Base-by-base conservation (phyloP, 768 basidiomycete species). In the Fistulinella prunicolor region DNA sequence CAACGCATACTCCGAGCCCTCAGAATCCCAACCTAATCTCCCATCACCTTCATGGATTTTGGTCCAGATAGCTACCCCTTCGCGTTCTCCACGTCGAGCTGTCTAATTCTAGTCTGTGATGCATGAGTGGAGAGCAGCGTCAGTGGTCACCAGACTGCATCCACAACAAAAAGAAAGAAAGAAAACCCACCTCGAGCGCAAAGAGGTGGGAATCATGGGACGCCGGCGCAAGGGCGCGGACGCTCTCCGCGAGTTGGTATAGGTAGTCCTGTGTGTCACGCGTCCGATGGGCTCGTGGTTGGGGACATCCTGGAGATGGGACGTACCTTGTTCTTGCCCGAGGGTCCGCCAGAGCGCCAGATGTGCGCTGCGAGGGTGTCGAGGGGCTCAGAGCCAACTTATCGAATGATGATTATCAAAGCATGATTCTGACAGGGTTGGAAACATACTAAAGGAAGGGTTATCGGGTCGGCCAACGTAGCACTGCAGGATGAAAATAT, bases 391-490 rank as follows among this genome's bases (percentile, higher is more conserved):
- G 86, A 84, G 3, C 90, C 94, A 39, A 92, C 94, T 32, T 94
- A 50, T 44, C 4, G 0, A 1, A 7, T 8, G 3, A 26, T 20
- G 9, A 9, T 32, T n/a, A 42, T 38, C 3, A 38, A 35, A 14
- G 9, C 9, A 7, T 9, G 23, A 13, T 9, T n/a, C 19, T 16
- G 17, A 17, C 28, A 14, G 23, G 6, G 3, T 36, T 10, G 20
- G 43, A n/a, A n/a, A 24, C 81, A 43, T 54, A 94, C 93, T 75
- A 64, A 97, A 96, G 0, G 90, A 92, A 0, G 91, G 89, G 54
- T 95, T 96, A 53, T 90, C 84, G 12, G 82, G 81, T 36, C 82
- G 78, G 3, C 93, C 94, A 7, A 96, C 89, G 61, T 95, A 97
- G 49, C 91, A 88, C 82, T 90, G 32, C 1, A 17, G 17, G n/a